Evolutionary conservation across 768 basidiomycete species (phyloP).

Genomic region (Mycena polygramma): DNA sequence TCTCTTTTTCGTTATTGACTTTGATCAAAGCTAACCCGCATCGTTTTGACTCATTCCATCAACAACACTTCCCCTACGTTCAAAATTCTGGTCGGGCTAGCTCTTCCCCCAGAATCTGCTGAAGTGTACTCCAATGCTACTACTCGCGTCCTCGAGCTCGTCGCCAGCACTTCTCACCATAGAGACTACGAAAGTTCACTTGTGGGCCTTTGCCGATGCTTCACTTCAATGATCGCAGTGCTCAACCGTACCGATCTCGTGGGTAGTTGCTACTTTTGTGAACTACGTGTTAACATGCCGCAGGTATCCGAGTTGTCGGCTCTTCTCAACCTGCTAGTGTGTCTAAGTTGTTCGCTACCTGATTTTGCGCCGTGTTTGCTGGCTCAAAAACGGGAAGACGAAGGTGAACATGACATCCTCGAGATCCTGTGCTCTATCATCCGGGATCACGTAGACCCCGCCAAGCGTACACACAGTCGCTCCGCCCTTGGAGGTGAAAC

Average conservation of each 20-base stretch:
- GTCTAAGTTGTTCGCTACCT: conserved; percentile 63
- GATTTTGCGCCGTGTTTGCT: conserved; percentile 57
- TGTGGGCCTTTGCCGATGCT: conserved; percentile 48
- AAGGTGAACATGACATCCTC: conserved; percentile 48
- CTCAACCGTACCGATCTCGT: conserved; percentile 58
- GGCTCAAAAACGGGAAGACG: conserved; percentile 45
- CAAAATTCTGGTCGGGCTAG: conserved; percentile 62
- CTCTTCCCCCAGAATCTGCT: conserved; percentile 41
- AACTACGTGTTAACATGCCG: conserved; percentile 22
- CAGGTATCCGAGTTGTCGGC: conserved; percentile 63
- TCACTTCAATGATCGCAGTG: conserved; percentile 55
- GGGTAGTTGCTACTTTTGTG: conserved; percentile 38
- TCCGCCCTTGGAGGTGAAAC: conserved; percentile 56
- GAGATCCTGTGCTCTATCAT: conserved; percentile 58
- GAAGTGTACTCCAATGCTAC: conserved; percentile 58
- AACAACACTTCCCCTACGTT: conserved; percentile 60
- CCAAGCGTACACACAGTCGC: conserved; percentile 43
- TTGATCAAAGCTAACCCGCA: conserved; percentile 63
- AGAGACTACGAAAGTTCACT: conserved; percentile 51
- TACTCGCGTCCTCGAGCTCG: conserved; percentile 58
- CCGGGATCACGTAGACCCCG: conserved; percentile 52
- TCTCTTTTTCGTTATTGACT: conserved; percentile 20
- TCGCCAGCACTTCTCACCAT: conserved; percentile 53
- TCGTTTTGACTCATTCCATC: conserved; percentile 70
- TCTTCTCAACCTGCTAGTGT: conserved; percentile 65